phyloP scores from a whole-genome alignment of 2,329 filamentous ascomycete species.

The Colletotrichum tropicicola region DNA sequence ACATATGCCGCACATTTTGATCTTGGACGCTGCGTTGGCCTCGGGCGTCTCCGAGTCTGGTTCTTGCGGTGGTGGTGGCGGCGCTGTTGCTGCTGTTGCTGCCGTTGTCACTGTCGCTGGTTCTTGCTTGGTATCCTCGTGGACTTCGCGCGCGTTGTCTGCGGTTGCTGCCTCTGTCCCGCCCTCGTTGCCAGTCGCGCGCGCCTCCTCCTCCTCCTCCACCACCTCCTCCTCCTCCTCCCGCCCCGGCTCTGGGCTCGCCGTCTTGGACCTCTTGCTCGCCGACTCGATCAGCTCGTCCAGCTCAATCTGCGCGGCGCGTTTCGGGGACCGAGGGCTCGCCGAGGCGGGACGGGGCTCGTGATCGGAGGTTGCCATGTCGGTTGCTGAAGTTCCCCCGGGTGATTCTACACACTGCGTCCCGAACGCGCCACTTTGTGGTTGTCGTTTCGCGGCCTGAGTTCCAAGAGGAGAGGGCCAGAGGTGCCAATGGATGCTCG shows the following conservation, averaged over 20 bases:
- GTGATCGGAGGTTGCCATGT: background rate
- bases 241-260: background rate
- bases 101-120: background rate
- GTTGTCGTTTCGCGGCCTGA: too few species aligned
- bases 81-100: background rate
- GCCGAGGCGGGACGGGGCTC: background rate
- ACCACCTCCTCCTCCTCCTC: background rate
- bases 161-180: background rate
- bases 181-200: too few species aligned
- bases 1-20: constrained; percentile 61
- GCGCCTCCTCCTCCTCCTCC: background rate
- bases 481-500: too few species aligned
- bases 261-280: constrained; percentile 16
- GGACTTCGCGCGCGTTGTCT: background rate
- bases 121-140: background rate
- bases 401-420: too few species aligned
- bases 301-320: constrained; percentile 2
- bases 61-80: background rate
- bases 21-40: constrained; percentile 1
- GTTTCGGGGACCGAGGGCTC: constrained; percentile 16
- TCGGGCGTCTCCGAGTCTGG: background rate
- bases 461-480: too few species aligned
- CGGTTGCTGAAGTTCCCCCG: too few species aligned
- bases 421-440: too few species aligned
- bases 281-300: background rate